phyloP scores from a whole-genome alignment of 306 rosid species.

The Dryas alaskensis region DNA sequence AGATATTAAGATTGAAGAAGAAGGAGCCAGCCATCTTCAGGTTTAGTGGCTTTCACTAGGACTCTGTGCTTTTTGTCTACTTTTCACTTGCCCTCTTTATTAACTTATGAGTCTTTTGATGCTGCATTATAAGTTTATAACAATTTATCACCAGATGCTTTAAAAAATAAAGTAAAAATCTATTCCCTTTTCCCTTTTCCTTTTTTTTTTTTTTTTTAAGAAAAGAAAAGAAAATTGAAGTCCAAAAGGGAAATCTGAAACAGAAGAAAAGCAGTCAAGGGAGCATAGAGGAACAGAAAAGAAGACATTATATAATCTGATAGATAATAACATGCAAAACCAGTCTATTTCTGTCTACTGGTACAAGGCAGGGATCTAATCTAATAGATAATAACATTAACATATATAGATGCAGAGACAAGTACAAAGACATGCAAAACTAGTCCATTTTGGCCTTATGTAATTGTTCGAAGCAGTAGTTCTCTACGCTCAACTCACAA shows the following conservation, averaged over 20 bases:
- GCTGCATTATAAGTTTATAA: background rate
- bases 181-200: too few species aligned
- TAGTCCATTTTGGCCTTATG: too few species aligned
- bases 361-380: background rate
- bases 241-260: background rate
- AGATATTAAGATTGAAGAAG: background rate
- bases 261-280: too few species aligned
- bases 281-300: background rate
- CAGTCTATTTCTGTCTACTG: background rate
- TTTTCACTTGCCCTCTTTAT: constrained; percentile 4
- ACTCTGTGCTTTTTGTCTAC: constrained; percentile 28
- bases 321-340: background rate
- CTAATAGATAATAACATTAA: background rate
- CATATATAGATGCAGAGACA: background rate
- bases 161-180: background rate
- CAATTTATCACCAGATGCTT: background rate
- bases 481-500: constrained; percentile 21
- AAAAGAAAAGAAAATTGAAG: background rate
- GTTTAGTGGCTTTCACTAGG: constrained; percentile 24
- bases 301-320: background rate
- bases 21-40: constrained; percentile 17
- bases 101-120: constrained; percentile 7
- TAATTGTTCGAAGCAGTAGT: background rate
- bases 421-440: background rate
- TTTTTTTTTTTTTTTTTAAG: background rate